phyloP scores from a whole-genome alignment of 768 basidiomycete genomes.

The Lactifluus echinatus region DNA sequence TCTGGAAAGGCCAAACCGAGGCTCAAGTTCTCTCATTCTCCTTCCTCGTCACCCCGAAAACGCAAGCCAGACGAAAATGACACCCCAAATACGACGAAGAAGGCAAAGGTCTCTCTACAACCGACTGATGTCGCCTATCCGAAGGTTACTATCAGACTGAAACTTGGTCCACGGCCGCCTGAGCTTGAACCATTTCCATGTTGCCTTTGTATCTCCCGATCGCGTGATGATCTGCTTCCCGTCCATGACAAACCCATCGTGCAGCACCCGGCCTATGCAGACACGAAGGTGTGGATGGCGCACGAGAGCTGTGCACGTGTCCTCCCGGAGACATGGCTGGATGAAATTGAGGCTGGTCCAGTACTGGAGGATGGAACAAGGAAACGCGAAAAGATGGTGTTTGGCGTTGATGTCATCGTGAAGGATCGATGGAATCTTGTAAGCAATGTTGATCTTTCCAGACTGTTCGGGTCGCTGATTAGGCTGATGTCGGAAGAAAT shows the following conservation, averaged over 20 bases:
- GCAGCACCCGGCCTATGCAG: conserved; percentile 14
- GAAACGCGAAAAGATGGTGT: conserved; percentile 47
- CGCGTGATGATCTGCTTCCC: conserved; percentile 45
- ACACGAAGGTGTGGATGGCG: conserved; percentile 51
- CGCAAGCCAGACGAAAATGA: conserved; percentile 34
- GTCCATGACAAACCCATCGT: conserved; percentile 56
- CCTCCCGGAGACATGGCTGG: conserved; percentile 90
- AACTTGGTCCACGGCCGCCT: conserved; percentile 53
- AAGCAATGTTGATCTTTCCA: conserved; percentile 24
- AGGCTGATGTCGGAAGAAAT: conserved; percentile 56
- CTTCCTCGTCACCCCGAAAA: conserved; percentile 26
- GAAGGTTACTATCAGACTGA: conserved; percentile 54
- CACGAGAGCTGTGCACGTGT: conserved; percentile 74
- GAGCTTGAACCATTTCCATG: conserved; percentile 54
- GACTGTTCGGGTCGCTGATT: neutral
- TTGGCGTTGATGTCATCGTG: conserved; percentile 82
- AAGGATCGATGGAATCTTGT: conserved; percentile 93
- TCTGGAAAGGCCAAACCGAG: conserved; percentile 14
- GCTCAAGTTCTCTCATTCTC: conserved; percentile 15
- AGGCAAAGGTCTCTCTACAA: conserved; percentile 32
- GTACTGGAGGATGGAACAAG: conserved; percentile 27
- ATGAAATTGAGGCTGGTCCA: conserved; percentile 43
- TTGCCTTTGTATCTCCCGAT: conserved; percentile 54
- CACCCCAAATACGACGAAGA: conserved; percentile 39
- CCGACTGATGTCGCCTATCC: conserved; percentile 18